phyloP scores from a whole-genome alignment of 768 basidiomycete species.

The Auriscalpium orientale region DNA sequence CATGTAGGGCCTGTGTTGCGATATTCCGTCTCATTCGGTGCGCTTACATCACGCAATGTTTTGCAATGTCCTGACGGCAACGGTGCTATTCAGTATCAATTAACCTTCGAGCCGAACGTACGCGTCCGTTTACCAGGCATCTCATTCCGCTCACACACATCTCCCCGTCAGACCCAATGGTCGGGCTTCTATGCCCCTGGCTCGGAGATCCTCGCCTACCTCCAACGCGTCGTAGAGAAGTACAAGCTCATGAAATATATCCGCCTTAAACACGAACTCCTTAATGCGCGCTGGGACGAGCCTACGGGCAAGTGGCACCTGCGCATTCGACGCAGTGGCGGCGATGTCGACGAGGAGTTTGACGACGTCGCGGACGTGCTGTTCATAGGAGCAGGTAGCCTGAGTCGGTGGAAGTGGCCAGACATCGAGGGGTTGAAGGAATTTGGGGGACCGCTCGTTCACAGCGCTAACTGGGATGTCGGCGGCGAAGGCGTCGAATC shows the following conservation, averaged over 20 bases:
- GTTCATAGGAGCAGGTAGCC: slow-evolving; percentile 26
- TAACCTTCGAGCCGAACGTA: slow-evolving; percentile 11
- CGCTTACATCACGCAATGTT: neutral
- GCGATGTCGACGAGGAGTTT: neutral
- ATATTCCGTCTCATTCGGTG: slow-evolving; percentile 9
- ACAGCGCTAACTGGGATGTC: slow-evolving; percentile 28
- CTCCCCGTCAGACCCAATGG: slow-evolving; percentile 15
- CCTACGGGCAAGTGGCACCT: slow-evolving; percentile 49
- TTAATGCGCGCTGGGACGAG: slow-evolving; percentile 44
- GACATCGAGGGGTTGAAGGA: slow-evolving; percentile 27
- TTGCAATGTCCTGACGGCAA: neutral
- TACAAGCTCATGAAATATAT: slow-evolving; percentile 48
- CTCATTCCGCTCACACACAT: neutral
- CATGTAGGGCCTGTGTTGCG: slow-evolving; percentile 7
- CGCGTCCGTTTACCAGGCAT: neutral
- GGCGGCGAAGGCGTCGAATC: neutral
- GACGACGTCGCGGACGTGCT: slow-evolving; percentile 25
- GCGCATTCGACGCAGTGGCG: slow-evolving; percentile 29
- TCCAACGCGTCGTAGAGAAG: slow-evolving; percentile 47
- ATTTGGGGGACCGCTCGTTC: slow-evolving; percentile 28
- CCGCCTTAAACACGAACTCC: slow-evolving; percentile 47
- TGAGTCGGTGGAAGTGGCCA: slow-evolving; percentile 34
- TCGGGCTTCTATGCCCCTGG: slow-evolving; percentile 9
- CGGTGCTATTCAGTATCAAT: slow-evolving; percentile 2
- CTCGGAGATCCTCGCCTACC: slow-evolving; percentile 43